Evolutionary conservation across 2,329 filamentous ascomycete species (phyloP), one percentile per base, ranked within the genome.

Genomic region (Sporothrix luriei): DNA sequence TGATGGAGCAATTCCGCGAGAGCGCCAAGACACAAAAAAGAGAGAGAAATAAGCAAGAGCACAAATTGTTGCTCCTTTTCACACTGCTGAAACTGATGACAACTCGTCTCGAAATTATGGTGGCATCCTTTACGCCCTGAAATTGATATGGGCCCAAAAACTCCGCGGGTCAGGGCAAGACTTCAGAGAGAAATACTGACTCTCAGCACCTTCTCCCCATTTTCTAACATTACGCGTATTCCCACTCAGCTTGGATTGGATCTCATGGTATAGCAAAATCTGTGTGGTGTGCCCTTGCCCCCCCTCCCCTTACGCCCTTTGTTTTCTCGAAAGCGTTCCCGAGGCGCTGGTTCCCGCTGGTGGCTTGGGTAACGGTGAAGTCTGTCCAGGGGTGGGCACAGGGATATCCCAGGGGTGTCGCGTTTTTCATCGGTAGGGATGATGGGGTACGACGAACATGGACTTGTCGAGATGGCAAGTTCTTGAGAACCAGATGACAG

Each of bases 331-430:
- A 69, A 51, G 43, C 69, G 40, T 65, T 61, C 70, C 70, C 70
- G 68, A 43, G 55, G 65, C 68, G 70, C 49, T 71, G 70, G 70
- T 57, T 71, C 70, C 70, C 70, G 70, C 64, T 43, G 49, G 21
- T 68, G 70, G 67, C 52, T 51, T 55, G 55, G 55, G 46, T 49
- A 43, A 21, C 57, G 52, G 64, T 67, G 55, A 38, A 19, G 52
- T 49, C 14, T 38, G 49, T 59, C 52, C 68, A 68, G 70, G 67
- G 67, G 46, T 64, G 21, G 33, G 6, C 55, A 38, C 69, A 70
- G 64, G 69, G 65, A 67, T 67, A 61, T 38, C 38, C 54, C 29
- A 52, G 62, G 61, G 52, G 40, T 49, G 40, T 49, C 66, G 65
- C 65, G 65, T 55, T 67, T 52, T n/a, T 9, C 52, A 24, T 21